Percentiles rank a stretch among this genome's conserved stretches.
phyloP scores from a whole-genome alignment of 805 yeast species.

The Spathaspora hagerdaliae region DNA sequence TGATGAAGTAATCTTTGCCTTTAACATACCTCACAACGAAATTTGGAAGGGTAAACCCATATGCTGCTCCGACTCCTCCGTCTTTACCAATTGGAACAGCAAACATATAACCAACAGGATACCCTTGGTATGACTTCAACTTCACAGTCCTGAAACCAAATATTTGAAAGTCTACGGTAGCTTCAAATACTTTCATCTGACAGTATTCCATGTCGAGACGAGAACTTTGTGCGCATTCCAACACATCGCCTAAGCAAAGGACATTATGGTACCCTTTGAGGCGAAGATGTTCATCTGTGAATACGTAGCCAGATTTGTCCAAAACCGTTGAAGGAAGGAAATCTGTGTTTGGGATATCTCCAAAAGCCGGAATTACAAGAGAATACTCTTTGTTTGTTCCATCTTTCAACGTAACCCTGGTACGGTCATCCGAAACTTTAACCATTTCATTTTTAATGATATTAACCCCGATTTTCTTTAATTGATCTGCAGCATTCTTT shows the following conservation, averaged over 20 bases:
- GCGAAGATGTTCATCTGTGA: slow-evolving; percentile 21
- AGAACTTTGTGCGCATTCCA: slow-evolving; percentile 17
- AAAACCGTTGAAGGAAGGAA: slow-evolving; percentile 21
- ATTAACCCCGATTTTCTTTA: slow-evolving; percentile 15
- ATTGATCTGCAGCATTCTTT: slow-evolving; percentile 12
- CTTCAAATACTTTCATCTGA: slow-evolving; percentile 15
- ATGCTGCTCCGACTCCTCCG: slow-evolving; percentile 33
- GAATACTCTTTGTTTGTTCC: slow-evolving; percentile 20
- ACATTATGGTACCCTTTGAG: slow-evolving; percentile 23
- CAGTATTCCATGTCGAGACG: slow-evolving; percentile 21
- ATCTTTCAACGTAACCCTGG: slow-evolving; percentile 12
- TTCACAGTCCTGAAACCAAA: slow-evolving; percentile 8
- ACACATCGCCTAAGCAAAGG: slow-evolving; percentile 34
- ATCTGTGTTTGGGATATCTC: slow-evolving; percentile 28
- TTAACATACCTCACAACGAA: slow-evolving; percentile 24
- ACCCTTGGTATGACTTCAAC: slow-evolving; percentile 11
- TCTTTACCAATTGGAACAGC: slow-evolving; percentile 30
- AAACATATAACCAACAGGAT: slow-evolving; percentile 7
- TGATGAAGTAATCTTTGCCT: slow-evolving; percentile 23
- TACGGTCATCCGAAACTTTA: slow-evolving; percentile 3
- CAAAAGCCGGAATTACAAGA: slow-evolving; percentile 24
- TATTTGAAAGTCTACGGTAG: slow-evolving; percentile 5
- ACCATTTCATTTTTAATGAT: slow-evolving; percentile 16
- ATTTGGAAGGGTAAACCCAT: slow-evolving; percentile 25
- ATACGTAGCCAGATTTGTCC: slow-evolving; percentile 24